Evolutionary conservation across 352 stramenopile species (phyloP).

Genomic region (Phytophthora cryptogea): DNA sequence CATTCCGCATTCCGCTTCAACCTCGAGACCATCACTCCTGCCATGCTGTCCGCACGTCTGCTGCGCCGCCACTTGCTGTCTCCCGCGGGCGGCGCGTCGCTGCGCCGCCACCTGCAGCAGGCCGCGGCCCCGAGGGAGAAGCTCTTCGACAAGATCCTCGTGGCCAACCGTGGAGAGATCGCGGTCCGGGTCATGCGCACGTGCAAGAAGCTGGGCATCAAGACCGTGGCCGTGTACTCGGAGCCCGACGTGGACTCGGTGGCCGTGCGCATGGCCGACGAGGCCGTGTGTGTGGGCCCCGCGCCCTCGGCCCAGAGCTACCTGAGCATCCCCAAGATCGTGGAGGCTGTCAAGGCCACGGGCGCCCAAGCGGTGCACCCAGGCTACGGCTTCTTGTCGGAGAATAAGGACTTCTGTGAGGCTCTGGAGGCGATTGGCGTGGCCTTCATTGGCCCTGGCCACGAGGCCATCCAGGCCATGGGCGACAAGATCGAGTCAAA

Average conservation of each 20-base stretch:
- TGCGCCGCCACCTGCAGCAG: slow-evolving; percentile 6
- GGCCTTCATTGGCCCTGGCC: slow-evolving; percentile 89
- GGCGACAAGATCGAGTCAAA: slow-evolving; percentile 97
- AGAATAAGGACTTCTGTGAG: slow-evolving; percentile 93
- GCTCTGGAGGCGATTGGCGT: slow-evolving; percentile 76
- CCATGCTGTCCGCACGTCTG: slow-evolving; percentile 33
- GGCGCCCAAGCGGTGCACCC: slow-evolving; percentile 94
- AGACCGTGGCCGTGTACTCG: slow-evolving; percentile 95
- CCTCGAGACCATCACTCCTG: slow-evolving; percentile 26
- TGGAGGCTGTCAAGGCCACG: slow-evolving; percentile 84
- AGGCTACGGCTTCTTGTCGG: slow-evolving; percentile 95
- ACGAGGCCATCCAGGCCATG: slow-evolving; percentile 91
- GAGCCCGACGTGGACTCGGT: slow-evolving; percentile 88
- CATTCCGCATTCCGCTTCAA: slow-evolving; percentile 37
- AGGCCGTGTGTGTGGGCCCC: slow-evolving; percentile 71
- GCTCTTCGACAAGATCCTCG: slow-evolving; percentile 92
- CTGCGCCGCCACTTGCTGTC: slow-evolving; percentile 19
- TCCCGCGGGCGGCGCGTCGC: background rate
- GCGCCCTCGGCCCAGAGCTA: slow-evolving; percentile 88
- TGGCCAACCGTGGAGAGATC: slow-evolving; percentile 95
- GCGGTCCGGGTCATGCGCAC: slow-evolving; percentile 93
- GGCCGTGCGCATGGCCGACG: slow-evolving; percentile 87
- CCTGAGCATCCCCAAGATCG: slow-evolving; percentile 91
- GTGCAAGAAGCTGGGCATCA: slow-evolving; percentile 87
- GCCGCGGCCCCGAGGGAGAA: slow-evolving; percentile 39